These are phyloP conservation scores for Solanum lignicaule DNA, from an alignment of 257 asterid species.

Conservation along the genomic window DNA sequence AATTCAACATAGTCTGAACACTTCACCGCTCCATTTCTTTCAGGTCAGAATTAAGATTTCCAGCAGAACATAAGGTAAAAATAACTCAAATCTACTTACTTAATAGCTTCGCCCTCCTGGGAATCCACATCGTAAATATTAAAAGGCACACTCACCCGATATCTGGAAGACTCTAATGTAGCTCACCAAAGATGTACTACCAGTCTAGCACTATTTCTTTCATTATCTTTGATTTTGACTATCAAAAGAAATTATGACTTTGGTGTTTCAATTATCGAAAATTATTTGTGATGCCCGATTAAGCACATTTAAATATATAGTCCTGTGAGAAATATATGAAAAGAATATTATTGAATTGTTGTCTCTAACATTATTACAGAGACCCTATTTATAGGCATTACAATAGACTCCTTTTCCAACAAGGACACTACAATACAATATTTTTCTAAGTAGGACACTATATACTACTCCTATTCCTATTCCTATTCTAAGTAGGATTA, in stretches of 20 bases:
- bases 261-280: neutral
- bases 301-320: neutral
- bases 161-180: neutral
- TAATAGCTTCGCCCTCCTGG: neutral
- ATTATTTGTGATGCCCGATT: neutral
- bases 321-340: too few relatives aligned
- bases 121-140: neutral
- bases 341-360: too few relatives aligned
- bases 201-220: neutral
- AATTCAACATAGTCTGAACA: neutral
- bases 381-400: too few relatives aligned
- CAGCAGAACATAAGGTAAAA: neutral
- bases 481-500: too few relatives aligned
- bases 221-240: neutral
- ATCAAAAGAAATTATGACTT: neutral
- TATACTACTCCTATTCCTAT: too few relatives aligned
- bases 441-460: too few relatives aligned
- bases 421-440: too few relatives aligned
- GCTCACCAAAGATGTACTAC: neutral
- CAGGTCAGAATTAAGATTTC: neutral
- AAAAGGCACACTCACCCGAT: neutral
- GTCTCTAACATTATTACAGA: too few relatives aligned
- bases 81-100: neutral
- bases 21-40: neutral
- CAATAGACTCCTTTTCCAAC: too few relatives aligned